phyloP scores from a whole-genome alignment of 164 flowering plant genomes.

The Sextonia rubra region DNA sequence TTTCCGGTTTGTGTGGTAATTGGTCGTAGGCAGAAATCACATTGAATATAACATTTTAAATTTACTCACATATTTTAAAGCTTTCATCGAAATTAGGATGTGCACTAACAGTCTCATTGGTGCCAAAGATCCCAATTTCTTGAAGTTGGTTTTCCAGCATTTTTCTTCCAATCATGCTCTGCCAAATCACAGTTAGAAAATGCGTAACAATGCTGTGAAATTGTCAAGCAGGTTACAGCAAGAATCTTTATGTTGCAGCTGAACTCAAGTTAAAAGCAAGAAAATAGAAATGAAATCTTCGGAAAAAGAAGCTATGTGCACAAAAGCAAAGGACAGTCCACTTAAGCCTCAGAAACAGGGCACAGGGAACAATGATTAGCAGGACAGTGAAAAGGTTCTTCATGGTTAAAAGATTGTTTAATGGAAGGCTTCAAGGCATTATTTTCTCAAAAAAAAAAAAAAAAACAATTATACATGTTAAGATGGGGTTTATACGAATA shows the following conservation, averaged over 20 bases:
- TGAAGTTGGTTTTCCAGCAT: conserved; percentile 79
- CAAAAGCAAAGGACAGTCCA: no score
- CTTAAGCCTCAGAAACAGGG: no score
- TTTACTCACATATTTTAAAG: conserved; percentile 69
- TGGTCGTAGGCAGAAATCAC: background rate
- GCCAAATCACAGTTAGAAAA: conserved; percentile 12
- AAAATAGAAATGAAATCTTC: background rate
- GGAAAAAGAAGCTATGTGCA: background rate
- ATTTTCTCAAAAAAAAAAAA: no score
- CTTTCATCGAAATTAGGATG: conserved; percentile 75
- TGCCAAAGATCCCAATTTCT: conserved; percentile 70
- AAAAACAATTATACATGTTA: no score
- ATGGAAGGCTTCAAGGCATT: no score
- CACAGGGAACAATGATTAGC: no score
- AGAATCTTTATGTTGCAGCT: background rate
- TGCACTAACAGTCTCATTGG: conserved; percentile 62
- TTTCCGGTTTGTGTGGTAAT: background rate
- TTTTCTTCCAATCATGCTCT: conserved; percentile 95
- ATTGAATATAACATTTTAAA: background rate
- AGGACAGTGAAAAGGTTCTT: no score
- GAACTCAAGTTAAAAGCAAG: background rate
- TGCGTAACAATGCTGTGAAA: background rate
- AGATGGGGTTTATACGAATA: no score
- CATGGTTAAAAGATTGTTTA: no score
- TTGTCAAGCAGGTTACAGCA: background rate